A percentile compares a stretch with the other conserved stretches of the same genome.
Evolutionary conservation across 371 early-diverging fungal genomes (phyloP).

Genomic region (Coemansia sp.): DNA sequence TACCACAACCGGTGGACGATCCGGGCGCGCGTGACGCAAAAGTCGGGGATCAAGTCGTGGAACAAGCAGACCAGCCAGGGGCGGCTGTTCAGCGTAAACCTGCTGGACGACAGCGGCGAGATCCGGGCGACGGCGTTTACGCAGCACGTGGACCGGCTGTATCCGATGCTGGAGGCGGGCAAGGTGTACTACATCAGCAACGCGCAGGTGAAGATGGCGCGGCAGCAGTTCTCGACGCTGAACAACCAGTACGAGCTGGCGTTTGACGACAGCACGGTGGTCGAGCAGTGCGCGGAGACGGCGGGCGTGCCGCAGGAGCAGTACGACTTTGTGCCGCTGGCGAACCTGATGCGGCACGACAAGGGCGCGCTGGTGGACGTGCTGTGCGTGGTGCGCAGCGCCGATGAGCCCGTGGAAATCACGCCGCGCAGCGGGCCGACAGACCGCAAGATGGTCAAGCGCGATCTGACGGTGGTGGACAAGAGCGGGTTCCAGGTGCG

Average conservation of each 20-base stretch:
- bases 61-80: slow-evolving; percentile 80
- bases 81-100: slow-evolving; percentile 82
- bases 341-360: slow-evolving; percentile 62
- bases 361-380: slow-evolving; percentile 72
- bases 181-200: slow-evolving; percentile 85
- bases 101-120: slow-evolving; percentile 86
- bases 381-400: slow-evolving; percentile 75
- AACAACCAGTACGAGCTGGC: slow-evolving; percentile 92
- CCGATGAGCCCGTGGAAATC: slow-evolving; percentile 63
- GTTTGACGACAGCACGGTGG: slow-evolving; percentile 58
- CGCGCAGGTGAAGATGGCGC: slow-evolving; percentile 81
- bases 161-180: slow-evolving; percentile 71
- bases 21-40: slow-evolving; percentile 79
- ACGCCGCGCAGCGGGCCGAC: slow-evolving; percentile 61
- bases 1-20: slow-evolving; percentile 91
- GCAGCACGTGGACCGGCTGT: slow-evolving; percentile 75
- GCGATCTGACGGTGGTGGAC: slow-evolving; percentile 86
- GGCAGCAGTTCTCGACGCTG: slow-evolving; percentile 77
- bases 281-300: slow-evolving; percentile 61
- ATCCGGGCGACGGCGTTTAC: slow-evolving; percentile 90
- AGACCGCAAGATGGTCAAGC: slow-evolving; percentile 65
- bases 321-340: slow-evolving; percentile 68
- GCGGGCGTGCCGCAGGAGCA: slow-evolving; percentile 64
- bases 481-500: slow-evolving; percentile 67
- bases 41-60: slow-evolving; percentile 82